A percentile compares a stretch with the other conserved stretches of the same genome.
phyloP scores from a whole-genome alignment of 352 stramenopile genomes.

The Phytophthora citricola region DNA sequence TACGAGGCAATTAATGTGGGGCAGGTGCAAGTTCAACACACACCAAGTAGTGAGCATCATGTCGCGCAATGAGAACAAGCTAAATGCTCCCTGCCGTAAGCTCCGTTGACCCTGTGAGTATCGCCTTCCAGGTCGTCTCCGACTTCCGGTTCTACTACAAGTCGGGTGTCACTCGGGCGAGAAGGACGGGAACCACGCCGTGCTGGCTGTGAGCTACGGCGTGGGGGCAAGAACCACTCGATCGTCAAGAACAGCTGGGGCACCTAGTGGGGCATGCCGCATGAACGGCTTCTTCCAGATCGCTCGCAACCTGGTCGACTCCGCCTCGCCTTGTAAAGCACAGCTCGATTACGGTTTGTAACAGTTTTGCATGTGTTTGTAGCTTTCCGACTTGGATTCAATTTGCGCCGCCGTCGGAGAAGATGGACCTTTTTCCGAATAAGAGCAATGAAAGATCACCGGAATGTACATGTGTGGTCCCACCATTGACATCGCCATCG shows the following conservation, averaged over 20 bases:
- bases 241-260: slow-evolving; percentile 99
- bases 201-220: slow-evolving; percentile 98
- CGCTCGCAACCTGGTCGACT: slow-evolving; percentile 87
- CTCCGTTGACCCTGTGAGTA: slow-evolving; percentile 71
- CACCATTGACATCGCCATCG: slow-evolving; percentile 15
- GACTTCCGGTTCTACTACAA: slow-evolving; percentile 91
- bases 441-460: slow-evolving; percentile 31
- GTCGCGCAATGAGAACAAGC: slow-evolving; percentile 72
- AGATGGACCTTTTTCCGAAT: slow-evolving; percentile 31
- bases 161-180: slow-evolving; percentile 82
- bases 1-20: slow-evolving; percentile 70
- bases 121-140: slow-evolving; percentile 89
- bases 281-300: slow-evolving; percentile 95
- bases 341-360: too few species aligned
- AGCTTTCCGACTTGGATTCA: not conserved
- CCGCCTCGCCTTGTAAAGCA: slow-evolving; percentile 47
- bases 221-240: slow-evolving; percentile 92
- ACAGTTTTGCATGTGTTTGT: too few species aligned
- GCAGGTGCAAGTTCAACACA: slow-evolving; percentile 84
- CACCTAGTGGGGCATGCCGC: slow-evolving; percentile 87
- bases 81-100: slow-evolving; percentile 67
- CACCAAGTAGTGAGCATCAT: slow-evolving; percentile 90
- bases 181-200: slow-evolving; percentile 91
- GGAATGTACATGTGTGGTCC: slow-evolving; percentile 18
- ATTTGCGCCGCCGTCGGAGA: slow-evolving; percentile 37